A percentile compares a stretch with the other conserved stretches of the same genome.
phyloP scores from a whole-genome alignment of 2,329 filamentous ascomycete species.

The Colletotrichum plurivorum region DNA sequence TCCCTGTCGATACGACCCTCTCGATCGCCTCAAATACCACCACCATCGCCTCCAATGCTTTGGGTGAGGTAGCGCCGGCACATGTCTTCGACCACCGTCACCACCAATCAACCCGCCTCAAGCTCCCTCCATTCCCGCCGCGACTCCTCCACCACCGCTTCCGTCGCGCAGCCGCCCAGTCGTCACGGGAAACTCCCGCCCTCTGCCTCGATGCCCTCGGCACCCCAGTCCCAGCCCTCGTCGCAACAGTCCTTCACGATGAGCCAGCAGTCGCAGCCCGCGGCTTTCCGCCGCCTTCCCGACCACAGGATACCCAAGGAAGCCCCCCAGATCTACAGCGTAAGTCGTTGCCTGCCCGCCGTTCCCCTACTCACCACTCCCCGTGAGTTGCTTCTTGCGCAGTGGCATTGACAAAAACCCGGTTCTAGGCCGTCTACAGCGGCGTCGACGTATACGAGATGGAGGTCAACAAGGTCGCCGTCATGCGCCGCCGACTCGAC shows the following conservation, averaged over 20 bases:
- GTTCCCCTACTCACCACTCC: neutral
- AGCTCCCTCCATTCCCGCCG: slow-evolving; percentile 36
- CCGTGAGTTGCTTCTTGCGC: neutral
- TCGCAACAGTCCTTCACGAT: slow-evolving; percentile 71
- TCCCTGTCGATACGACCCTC: slow-evolving; percentile 9
- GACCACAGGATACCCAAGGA: slow-evolving; percentile 54
- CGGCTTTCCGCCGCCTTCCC: slow-evolving; percentile 58
- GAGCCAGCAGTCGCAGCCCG: slow-evolving; percentile 67
- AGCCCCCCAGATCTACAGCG: slow-evolving; percentile 74
- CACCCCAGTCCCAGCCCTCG: slow-evolving; percentile 64
- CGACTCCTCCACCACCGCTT: slow-evolving; percentile 35
- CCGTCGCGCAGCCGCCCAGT: slow-evolving; percentile 8
- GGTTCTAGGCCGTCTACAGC: slow-evolving; percentile 84
- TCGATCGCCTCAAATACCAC: slow-evolving; percentile 18
- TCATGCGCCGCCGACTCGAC: slow-evolving; percentile 96
- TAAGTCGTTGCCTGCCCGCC: slow-evolving; percentile 50
- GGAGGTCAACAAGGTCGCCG: slow-evolving; percentile 92
- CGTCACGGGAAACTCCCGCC: slow-evolving; percentile 9
- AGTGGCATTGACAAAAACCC: slow-evolving; percentile 12
- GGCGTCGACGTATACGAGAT: slow-evolving; percentile 98
- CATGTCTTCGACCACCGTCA: slow-evolving; percentile 40
- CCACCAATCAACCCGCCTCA: slow-evolving; percentile 17
- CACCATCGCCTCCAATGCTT: slow-evolving; percentile 31
- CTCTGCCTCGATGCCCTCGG: slow-evolving; percentile 52
- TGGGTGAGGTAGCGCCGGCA: slow-evolving; percentile 22